Base-by-base conservation (phyloP, 2,329 filamentous ascomycete genomes). In the Scorias spongiosa region DNA sequence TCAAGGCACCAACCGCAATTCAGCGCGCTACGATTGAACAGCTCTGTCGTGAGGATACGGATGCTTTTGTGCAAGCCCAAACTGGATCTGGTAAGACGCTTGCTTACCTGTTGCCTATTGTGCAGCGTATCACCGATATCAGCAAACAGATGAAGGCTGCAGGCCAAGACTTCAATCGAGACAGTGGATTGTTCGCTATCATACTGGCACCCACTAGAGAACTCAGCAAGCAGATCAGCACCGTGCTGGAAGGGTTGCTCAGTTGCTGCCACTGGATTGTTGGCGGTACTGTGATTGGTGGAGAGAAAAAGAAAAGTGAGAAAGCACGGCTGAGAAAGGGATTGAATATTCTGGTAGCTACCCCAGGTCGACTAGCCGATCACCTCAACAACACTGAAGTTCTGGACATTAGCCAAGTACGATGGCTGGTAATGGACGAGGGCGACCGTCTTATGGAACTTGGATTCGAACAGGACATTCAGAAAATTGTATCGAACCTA, bases 391-490 rank as follows among this genome's bases (percentile, higher is more conserved):
- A 95, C 58, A 98, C 91, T 1, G 79, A 94, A 62, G 86, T 81
- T 0, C 69, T 98, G 42, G 84, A 91, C 50, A 78, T 96, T 36
- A 84, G 83, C 55, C 88, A 81, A 17, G 89, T 95, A 4, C 74
- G 89, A 47, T 98, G 91, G 91, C 67, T 98, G 18, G 80, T 98
- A 2, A 72, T 98, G 5, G 91, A 98, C 55, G 91, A 98, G 64
- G 91, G 91, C 28, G 91, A 98, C 70, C 76, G 91, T n/a, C 69
- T 98, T 59, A 95, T 98, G 89, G 91, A 98, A 58, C 74, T 96
- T 56, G 91, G 91, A 0, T 98, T 98, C 53, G 91, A 96, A 63
- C 80, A 95, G 43, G 89, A 96, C 56, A 76, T 98, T 47, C 83
- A 84, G 57, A 83, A 81, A 48, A 89, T 95, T 50, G 83, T 98